phyloP scores from a whole-genome alignment of 352 stramenopile genomes.

The Pythium myriotylum region DNA sequence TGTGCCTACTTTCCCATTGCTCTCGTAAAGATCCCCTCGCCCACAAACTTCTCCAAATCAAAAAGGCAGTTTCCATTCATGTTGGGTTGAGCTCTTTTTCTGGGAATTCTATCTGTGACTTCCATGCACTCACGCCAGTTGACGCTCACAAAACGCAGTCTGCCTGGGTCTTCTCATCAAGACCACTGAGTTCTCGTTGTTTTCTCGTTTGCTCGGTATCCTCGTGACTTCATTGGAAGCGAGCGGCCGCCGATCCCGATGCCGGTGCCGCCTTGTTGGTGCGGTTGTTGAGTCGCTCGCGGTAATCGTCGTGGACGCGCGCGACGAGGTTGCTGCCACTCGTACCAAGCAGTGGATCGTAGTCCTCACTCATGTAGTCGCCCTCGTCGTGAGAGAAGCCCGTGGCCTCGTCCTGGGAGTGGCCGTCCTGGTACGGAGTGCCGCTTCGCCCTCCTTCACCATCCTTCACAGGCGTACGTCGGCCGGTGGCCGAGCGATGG shows the following conservation, averaged over 20 bases:
- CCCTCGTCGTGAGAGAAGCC: conserved; percentile 20
- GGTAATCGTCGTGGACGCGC: conserved; percentile 79
- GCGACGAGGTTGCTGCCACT: conserved; percentile 56
- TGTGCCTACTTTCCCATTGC: not conserved
- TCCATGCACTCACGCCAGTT: too few relatives aligned
- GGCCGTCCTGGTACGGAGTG: conserved; percentile 12
- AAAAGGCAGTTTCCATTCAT: not conserved
- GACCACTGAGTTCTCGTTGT: not conserved
- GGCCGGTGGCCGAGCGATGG: conserved; percentile 41
- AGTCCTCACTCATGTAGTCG: conserved; percentile 36
- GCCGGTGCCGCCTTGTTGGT: conserved; percentile 26
- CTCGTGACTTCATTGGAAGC: conserved; percentile 11
- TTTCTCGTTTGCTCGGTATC: not conserved
- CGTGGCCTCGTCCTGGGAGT: conserved; percentile 44
- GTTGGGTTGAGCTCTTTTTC: not conserved
- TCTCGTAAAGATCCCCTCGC: not conserved
- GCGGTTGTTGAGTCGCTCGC: conserved; percentile 65
- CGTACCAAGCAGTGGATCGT: conserved; percentile 66
- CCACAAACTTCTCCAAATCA: not conserved
- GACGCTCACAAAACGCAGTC: too few relatives aligned
- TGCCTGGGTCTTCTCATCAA: not conserved
- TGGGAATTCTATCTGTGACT: conserved; percentile 1
- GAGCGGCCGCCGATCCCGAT: conserved; percentile 15
- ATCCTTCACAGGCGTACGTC: conserved; percentile 41
- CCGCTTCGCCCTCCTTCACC: conserved; percentile 31